Evolutionary conservation across 2,329 filamentous ascomycete genomes (phyloP).

Genomic region (Scolecobasidium constrictum): DNA sequence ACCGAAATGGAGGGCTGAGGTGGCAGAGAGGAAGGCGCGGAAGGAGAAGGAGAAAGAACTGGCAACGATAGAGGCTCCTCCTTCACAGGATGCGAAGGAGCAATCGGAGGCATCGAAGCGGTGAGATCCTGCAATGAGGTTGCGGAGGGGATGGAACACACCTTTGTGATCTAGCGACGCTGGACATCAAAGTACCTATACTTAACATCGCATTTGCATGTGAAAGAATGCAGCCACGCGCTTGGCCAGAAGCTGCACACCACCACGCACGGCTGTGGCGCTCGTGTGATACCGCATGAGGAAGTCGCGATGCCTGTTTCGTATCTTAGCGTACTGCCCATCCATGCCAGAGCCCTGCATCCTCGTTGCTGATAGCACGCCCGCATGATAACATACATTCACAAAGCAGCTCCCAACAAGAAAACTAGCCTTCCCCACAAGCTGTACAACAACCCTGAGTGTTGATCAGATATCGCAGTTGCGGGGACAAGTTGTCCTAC

Average conservation of each 20-base stretch:
- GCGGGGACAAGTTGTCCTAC: background rate
- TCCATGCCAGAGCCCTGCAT: no score
- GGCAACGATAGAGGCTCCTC: background rate
- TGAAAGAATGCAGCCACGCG: background rate
- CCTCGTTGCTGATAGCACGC: background rate
- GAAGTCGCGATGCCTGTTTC: background rate
- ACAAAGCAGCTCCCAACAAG: background rate
- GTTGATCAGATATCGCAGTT: background rate
- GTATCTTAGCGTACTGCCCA: no score
- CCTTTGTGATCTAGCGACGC: no score
- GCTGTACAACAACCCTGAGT: background rate
- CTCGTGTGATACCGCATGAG: background rate
- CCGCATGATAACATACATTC: background rate
- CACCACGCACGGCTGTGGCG: background rate
- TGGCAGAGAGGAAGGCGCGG: constrained; percentile 3
- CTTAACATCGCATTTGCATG: no score
- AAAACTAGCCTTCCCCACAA: background rate
- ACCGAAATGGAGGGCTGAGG: constrained; percentile 6
- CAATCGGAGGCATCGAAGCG: no score
- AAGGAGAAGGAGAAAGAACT: constrained; percentile 2
- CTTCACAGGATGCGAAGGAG: background rate
- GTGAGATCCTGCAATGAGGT: no score
- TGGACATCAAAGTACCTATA: no score
- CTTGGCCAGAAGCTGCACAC: background rate
- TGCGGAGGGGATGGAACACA: no score